Conservation (phyloP, 768 basidiomycete genomes). For the Mycena indigotica region DNA sequence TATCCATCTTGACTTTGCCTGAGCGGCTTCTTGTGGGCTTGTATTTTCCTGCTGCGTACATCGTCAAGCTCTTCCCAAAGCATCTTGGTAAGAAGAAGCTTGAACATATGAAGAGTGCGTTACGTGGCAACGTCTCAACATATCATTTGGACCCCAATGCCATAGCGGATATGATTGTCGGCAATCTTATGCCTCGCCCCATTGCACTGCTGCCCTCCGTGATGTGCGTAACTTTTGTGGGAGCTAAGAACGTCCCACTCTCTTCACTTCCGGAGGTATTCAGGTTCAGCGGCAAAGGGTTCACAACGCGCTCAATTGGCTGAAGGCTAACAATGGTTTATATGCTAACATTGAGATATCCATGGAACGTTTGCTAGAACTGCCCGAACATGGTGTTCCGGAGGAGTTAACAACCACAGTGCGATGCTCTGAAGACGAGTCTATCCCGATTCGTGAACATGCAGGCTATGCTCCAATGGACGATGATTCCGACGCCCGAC, state of each 20-base stretch:
- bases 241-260: slow-evolving; percentile 29
- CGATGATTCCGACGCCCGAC: not conserved
- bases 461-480: slow-evolving; percentile 31
- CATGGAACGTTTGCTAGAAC: slow-evolving; percentile 10
- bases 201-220: slow-evolving; percentile 32
- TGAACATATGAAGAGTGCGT: slow-evolving; percentile 20
- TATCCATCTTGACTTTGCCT: slow-evolving; percentile 34
- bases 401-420: slow-evolving; percentile 26
- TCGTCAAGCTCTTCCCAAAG: no score
- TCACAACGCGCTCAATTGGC: slow-evolving; percentile 33
- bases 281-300: slow-evolving; percentile 34
- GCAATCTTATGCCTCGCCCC: slow-evolving; percentile 36
- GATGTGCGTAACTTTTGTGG: slow-evolving; percentile 39
- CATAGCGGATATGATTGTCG: slow-evolving; percentile 35
- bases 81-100: not conserved
- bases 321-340: slow-evolving; percentile 36
- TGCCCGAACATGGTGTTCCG: slow-evolving; percentile 40
- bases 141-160: slow-evolving; percentile 28
- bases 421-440: slow-evolving; percentile 20
- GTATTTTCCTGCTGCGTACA: slow-evolving; percentile 33
- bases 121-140: no score
- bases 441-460: slow-evolving; percentile 23
- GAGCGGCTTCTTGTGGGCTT: slow-evolving; percentile 40
- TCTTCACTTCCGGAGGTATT: slow-evolving; percentile 33
- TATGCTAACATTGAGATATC: slow-evolving; percentile 33